Base-by-base conservation (phyloP, 768 basidiomycete species). In the Cyclocybe aegerita region DNA sequence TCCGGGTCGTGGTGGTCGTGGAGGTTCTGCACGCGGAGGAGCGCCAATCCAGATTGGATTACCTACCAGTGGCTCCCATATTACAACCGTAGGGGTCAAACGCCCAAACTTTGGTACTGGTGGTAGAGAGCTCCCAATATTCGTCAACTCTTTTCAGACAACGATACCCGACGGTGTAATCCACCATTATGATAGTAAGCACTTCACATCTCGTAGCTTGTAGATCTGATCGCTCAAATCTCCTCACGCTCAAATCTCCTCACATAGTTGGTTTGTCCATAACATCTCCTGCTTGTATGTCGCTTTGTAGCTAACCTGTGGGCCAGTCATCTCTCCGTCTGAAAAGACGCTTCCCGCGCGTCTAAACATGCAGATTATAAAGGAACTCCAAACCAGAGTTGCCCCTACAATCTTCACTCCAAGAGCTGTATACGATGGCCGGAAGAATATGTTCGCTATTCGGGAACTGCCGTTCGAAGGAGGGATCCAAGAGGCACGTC, bases 181-280 rank as follows among this genome's bases (percentile, higher is more conserved):
- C 37, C 76, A 85, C 53, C 90, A 92, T 59, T 91, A 92, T 59
- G 89, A 93, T 63, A 83, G 90, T 86, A 61, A 54, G 84, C 23
- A 23, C 23, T 23, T 23, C 23, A 23, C 23, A 5, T 5, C 23
- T 23, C 23, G 23, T 23, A 5, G 23, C 23, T 66, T 1, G 48
- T 50, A 46, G 42, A 40, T 29, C 46, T 48, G 39, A 4, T 33
- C 55, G 39, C 30, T 17, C 37, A 36, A 29, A 39, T 15, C 41
- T 29, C 52, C 40, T 39, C 34, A 30, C 34, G 46, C 44, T 60
- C 38, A 58, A 46, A 14, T 39, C 52, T 43, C 48, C 23, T 43
- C 43, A 33, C 42, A 31, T 55, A 81, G 78, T 80, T 45, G 72
- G 79, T 79, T 52, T 59, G 79, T 73, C 38, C 37, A 23, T 48